phyloP scores from a whole-genome alignment of 768 basidiomycete genomes.

The Rhizopogon salebrosus region DNA sequence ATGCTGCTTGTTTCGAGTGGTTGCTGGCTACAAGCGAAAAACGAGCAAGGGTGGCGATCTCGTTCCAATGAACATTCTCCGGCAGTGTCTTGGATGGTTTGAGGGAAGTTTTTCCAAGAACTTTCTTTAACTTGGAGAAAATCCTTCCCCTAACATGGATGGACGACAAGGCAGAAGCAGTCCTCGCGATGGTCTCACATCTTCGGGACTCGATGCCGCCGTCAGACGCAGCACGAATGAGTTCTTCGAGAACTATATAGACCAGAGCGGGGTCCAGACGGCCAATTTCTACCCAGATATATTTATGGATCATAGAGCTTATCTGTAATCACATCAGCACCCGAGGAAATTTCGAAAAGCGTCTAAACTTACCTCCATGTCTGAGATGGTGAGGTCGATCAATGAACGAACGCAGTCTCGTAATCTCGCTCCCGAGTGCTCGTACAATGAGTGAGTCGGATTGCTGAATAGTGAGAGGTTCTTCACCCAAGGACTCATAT shows the following conservation, averaged over 20 bases:
- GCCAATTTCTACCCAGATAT: slow-evolving; percentile 74
- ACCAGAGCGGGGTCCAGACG: slow-evolving; percentile 61
- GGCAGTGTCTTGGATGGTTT: slow-evolving; percentile 57
- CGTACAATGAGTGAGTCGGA: slow-evolving; percentile 61
- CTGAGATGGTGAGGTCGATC: slow-evolving; percentile 67
- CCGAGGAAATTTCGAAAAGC: not conserved
- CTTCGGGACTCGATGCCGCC: slow-evolving; percentile 71
- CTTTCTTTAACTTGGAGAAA: slow-evolving; percentile 74
- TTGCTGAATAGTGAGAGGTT: slow-evolving; percentile 71
- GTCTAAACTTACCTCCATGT: slow-evolving; percentile 52
- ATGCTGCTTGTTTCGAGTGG: slow-evolving; percentile 54
- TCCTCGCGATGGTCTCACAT: slow-evolving; percentile 72
- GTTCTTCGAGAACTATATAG: slow-evolving; percentile 74
- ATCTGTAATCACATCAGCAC: slow-evolving; percentile 39
- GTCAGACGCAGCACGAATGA: slow-evolving; percentile 79
- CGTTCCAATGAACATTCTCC: slow-evolving; percentile 74
- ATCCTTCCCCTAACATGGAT: slow-evolving; percentile 76
- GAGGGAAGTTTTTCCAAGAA: slow-evolving; percentile 66
- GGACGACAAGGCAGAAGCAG: slow-evolving; percentile 68
- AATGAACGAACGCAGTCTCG: slow-evolving; percentile 79
- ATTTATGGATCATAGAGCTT: slow-evolving; percentile 59
- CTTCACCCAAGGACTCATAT: slow-evolving; percentile 85
- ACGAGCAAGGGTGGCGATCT: slow-evolving; percentile 75
- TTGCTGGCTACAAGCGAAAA: slow-evolving; percentile 71
- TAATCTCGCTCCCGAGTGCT: slow-evolving; percentile 67